Conservation (phyloP, 768 basidiomycete genomes). For the Hypholoma sublateritium region DNA sequence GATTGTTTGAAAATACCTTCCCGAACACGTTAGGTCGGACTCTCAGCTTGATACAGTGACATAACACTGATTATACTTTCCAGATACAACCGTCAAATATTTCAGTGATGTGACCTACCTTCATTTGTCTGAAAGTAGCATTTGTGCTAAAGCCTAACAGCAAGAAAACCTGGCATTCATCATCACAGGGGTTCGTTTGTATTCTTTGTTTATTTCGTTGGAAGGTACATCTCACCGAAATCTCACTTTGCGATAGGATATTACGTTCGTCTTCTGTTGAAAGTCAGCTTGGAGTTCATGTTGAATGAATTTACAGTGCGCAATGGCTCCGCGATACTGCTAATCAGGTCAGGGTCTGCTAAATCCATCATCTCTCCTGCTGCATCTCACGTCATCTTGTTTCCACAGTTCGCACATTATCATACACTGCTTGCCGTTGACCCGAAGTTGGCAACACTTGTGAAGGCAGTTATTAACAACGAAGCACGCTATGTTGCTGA, state of each 20-base stretch:
- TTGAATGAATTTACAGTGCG: constrained; percentile 44
- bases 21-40: constrained; percentile 72
- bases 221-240: background rate
- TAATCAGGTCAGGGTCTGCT: constrained; percentile 53
- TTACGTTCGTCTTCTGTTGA: constrained; percentile 50
- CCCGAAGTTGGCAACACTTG: constrained; percentile 56
- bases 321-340: constrained; percentile 85
- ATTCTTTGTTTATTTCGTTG: background rate
- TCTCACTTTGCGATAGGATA: constrained; percentile 47
- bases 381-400: too few species aligned
- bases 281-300: background rate
- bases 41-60: constrained; percentile 9
- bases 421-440: constrained; percentile 57
- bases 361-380: too few species aligned
- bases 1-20: constrained; percentile 80
- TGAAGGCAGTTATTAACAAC: constrained; percentile 82
- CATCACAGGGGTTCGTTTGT: constrained; percentile 64
- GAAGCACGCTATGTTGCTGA: constrained; percentile 72
- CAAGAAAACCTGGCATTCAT: constrained; percentile 75
- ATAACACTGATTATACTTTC: background rate
- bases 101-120: constrained; percentile 49
- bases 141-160: constrained; percentile 28
- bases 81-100: constrained; percentile 81
- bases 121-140: background rate
- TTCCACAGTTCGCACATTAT: constrained; percentile 67